Base-by-base conservation (phyloP, 2,329 filamentous ascomycete genomes). In the Penicillium glabrum region DNA sequence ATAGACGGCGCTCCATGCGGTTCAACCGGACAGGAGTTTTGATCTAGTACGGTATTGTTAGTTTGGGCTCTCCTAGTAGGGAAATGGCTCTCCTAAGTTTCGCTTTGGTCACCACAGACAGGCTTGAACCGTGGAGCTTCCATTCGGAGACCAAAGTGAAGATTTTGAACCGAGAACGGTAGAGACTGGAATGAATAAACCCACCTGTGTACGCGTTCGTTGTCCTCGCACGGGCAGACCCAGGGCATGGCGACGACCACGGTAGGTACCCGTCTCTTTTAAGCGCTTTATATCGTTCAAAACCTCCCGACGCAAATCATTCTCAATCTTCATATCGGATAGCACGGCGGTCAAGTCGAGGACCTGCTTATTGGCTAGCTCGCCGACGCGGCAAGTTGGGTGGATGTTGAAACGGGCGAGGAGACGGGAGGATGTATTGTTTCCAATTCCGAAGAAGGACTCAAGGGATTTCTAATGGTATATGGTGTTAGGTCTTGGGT, bases 241-340 rank as follows among this genome's bases (percentile, higher is more conserved):
- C 89, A 98, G 93, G 55, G 93, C 93, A 80, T 99, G 95, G 64
- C 95, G 82, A 74, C 90, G 87, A 63, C 95, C 95, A 52, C 95
- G 82, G 72, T 96, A 96, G 5, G 89, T 87, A 49, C 93, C 93
- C 80, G 96, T 97, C 68, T 97, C 93, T 73, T 89, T 90, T 74
- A 99, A 70, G 58, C 93, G 82, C 72, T 82, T 82, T 65, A 99
- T 96, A 70, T 98, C 95, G 49, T 96, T 91, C 68, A 88, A 83
- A 37, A 97, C 78, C 57, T 90, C 79, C 70, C 89, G 85, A 68
- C 86, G 82, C 62, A 96, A 82, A 69, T 98, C 93, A 74, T 89
- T 96, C 75, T 97, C 95, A 68, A 98, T 91, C 59, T 89, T 96
- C 91, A 99, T 93, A 54, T 87, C 88, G 16, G 91, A 90, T 41